These are phyloP conservation scores for Betula pendula DNA, from an alignment of 306 rosid species.

Conservation along the genomic window DNA sequence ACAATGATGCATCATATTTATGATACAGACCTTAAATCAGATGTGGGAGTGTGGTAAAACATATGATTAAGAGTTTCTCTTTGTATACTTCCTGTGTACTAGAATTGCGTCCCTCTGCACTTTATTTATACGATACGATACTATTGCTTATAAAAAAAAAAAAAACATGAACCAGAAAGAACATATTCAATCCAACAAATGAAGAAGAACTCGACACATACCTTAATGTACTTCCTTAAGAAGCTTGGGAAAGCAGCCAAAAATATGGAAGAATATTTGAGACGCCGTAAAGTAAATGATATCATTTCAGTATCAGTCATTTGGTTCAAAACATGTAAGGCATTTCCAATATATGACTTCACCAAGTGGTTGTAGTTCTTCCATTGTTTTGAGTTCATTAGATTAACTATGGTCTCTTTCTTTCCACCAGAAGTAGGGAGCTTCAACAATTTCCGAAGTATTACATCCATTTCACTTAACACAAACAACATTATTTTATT, in stretches of 20 bases:
- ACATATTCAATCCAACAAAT: constrained; percentile 12
- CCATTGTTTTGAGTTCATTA: constrained; percentile 73
- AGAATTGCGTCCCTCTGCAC: too few relatives aligned
- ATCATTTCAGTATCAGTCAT: constrained; percentile 96
- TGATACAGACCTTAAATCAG: neutral
- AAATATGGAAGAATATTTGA: constrained; percentile 75
- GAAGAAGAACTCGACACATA: constrained; percentile 27
- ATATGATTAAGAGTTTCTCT: too few relatives aligned
- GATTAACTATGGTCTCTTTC: constrained; percentile 64
- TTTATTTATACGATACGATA: too few relatives aligned
- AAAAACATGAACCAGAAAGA: constrained; percentile 13
- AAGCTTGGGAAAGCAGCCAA: constrained; percentile 89
- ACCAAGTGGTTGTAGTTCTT: constrained; percentile 66
- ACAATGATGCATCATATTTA: neutral
- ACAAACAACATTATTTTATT: constrained; percentile 86
- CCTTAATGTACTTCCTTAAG: constrained; percentile 85
- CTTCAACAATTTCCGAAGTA: constrained; percentile 71
- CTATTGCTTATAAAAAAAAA: too few relatives aligned
- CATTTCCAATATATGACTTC: constrained; percentile 93
- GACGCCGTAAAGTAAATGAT: constrained; percentile 75
- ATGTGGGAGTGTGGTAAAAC: neutral
- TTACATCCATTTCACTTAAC: constrained; percentile 83
- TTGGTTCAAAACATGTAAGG: constrained; percentile 88
- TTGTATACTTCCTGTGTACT: too few relatives aligned
- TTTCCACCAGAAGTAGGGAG: constrained; percentile 85